phyloP scores from a whole-genome alignment of 2,329 filamentous ascomycete genomes.

The Fusarium austroafricanum region DNA sequence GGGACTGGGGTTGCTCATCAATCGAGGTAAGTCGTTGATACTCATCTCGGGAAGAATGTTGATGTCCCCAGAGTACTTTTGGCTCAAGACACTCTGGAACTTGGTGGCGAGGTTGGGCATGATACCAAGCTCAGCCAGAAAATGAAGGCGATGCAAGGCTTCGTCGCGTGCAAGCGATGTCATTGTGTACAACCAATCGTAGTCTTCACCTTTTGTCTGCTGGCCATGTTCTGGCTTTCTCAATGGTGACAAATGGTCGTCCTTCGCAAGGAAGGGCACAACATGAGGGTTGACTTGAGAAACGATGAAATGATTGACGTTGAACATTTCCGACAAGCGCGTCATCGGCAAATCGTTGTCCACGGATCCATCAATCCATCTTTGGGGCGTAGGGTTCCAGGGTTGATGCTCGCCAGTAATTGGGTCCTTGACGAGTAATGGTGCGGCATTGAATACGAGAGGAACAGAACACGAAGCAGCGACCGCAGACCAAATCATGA shows the following conservation, averaged over 20 bases:
- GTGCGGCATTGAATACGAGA: conserved; percentile 82
- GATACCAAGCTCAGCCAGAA: conserved; percentile 82
- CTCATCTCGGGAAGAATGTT: conserved; percentile 88
- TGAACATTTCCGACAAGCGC: conserved; percentile 92
- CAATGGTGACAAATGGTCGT: conserved; percentile 67
- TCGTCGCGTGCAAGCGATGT: conserved; percentile 83
- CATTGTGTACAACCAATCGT: conserved; percentile 73
- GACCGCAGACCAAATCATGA: conserved; percentile 96
- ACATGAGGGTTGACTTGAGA: conserved; percentile 97
- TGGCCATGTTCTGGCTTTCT: conserved; percentile 43
- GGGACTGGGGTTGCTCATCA: conserved; percentile 84
- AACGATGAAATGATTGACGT: conserved; percentile 98
- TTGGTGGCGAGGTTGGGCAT: conserved; percentile 85
- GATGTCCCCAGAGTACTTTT: conserved; percentile 94
- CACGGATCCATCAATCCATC: conserved; percentile 94
- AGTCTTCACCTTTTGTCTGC: conserved; percentile 52
- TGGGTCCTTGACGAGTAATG: conserved; percentile 86
- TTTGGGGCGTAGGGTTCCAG: conserved; percentile 87
- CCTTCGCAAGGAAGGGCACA: conserved; percentile 82
- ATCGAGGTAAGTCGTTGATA: conserved; percentile 77
- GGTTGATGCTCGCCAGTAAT: conserved; percentile 79
- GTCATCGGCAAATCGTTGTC: conserved; percentile 95
- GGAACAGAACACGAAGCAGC: conserved; percentile 96
- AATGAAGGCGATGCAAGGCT: conserved; percentile 81
- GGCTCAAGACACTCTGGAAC: conserved; percentile 81